Evolutionary conservation across 352 stramenopile genomes (phyloP), one percentile per base, ranked within the genome.

Genomic region (Phytophthora tentaculata): DNA sequence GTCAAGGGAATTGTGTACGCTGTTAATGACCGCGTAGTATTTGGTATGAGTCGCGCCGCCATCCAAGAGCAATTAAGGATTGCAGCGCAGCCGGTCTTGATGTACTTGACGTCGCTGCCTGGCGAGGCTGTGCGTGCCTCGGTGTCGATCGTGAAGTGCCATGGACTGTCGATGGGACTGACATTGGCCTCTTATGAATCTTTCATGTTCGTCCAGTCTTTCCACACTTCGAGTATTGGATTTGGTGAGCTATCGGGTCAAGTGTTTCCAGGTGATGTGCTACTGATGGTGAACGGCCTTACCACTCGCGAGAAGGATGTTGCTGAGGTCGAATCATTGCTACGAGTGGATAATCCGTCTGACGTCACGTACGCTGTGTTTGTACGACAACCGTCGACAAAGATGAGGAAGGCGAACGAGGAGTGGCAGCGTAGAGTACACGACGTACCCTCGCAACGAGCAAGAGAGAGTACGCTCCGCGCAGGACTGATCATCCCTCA

Each of bases 181-280:
- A 65, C 65, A 20, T 28, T 94, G 4, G 79, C 62, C 37, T 57
- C 19, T 19, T 64, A 76, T 20, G 67, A 82, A 29, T 76, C 69
- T 3, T 77, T 73, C 28, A 61, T 86, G 10, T 86, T 83, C 53
- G 77, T 89, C 48, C 65, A 88, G 50, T 84, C 74, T 12, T 89
- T 73, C 53, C 35, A 60, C 48, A 67, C 51, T 8, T 62, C 65
- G 22, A n/a, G 61, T 0, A 14, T 83, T 45, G 77, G 77, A 55
- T 88, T 80, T 49, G 84, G 72, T 0, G 76, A 91, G 24, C 51
- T 92, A 2, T 89, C 66, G 22, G 75, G 74, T 3, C 86, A 90
- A 76, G 71, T 91, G 16, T 84, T 91, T 63, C 84, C 86, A 0
- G 84, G 84, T 17, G 86, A 94, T 64, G 74, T 91, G 17, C 52